phyloP scores from a whole-genome alignment of 495 filamentous ascomycete species.

The Lichenothelia convexa region DNA sequence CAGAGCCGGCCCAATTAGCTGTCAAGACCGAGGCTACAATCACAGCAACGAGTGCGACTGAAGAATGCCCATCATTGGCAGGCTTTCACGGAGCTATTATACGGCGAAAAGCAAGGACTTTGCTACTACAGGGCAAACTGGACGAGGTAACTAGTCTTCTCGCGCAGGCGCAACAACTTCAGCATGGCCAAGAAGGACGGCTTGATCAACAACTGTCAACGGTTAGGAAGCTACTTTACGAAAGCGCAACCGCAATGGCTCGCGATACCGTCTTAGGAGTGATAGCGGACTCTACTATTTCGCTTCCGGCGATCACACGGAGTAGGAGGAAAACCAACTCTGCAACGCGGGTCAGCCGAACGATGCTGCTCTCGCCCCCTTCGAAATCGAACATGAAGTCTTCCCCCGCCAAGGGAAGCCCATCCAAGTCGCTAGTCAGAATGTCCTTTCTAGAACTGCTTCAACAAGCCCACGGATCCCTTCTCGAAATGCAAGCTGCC shows the following conservation, averaged over 20 bases:
- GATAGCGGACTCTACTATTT: constrained; percentile 79
- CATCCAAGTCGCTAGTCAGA: constrained; percentile 15
- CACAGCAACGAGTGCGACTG: not conserved
- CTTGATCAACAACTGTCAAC: constrained; percentile 4
- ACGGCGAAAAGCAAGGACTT: constrained; percentile 32
- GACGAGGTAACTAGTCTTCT: constrained; percentile 32
- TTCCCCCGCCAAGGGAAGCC: constrained; percentile 5
- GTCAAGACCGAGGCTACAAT: too few species aligned
- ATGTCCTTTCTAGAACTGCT: constrained; percentile 39
- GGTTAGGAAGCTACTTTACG: constrained; percentile 31
- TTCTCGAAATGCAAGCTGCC: constrained; percentile 36
- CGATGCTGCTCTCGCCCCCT: not conserved
- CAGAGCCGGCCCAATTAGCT: not conserved
- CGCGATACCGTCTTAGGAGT: constrained; percentile 73
- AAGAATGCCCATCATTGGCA: not conserved
- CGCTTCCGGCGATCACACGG: constrained; percentile 44
- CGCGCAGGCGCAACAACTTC: constrained; percentile 3
- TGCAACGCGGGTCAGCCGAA: too few species aligned
- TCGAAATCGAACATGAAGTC: not conserved
- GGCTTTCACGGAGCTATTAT: constrained; percentile 7
- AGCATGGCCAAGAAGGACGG: constrained; percentile 1
- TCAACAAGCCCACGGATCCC: constrained; percentile 37
- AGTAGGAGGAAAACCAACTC: constrained; percentile 6
- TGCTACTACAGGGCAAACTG: constrained; percentile 37
- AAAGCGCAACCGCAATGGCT: constrained; percentile 48